Evolutionary conservation across 176 grass and related monocot genomes (phyloP).

Genomic region (Paspalum notatum): DNA sequence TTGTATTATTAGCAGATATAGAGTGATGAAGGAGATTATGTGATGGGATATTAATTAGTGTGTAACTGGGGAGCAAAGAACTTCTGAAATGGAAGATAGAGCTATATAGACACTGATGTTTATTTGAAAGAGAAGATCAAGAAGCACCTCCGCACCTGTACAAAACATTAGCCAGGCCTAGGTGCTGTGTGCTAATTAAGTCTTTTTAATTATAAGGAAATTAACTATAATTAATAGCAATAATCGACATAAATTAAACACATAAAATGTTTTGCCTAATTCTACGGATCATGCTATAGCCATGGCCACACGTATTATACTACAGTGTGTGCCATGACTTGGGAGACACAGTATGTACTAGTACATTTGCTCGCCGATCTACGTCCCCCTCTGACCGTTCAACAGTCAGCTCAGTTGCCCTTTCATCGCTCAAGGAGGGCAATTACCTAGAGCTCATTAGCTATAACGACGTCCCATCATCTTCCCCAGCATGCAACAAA

Average conservation of each 20-base stretch:
- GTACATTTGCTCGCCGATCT: neutral
- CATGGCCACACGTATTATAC: constrained; percentile 3
- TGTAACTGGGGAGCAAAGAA: too few species aligned
- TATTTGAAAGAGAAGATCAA: too few species aligned
- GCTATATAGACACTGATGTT: too few species aligned
- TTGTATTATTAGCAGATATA: too few species aligned
- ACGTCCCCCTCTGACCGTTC: constrained; percentile 17
- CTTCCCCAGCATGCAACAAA: constrained; percentile 29
- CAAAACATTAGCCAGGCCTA: too few species aligned
- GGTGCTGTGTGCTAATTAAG: too few species aligned
- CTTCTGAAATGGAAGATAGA: too few species aligned
- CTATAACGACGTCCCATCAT: constrained; percentile 33
- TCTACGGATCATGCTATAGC: neutral
- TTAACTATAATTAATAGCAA: neutral
- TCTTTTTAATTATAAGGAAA: too few species aligned
- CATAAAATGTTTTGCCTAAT: neutral
- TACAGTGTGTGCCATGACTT: neutral
- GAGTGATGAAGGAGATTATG: too few species aligned
- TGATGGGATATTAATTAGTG: too few species aligned
- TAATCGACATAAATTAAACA: neutral
- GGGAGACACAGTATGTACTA: constrained; percentile 21
- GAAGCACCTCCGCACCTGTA: too few species aligned
- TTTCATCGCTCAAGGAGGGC: constrained; percentile 28
- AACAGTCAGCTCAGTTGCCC: neutral
- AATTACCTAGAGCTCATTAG: neutral